These are phyloP conservation scores for Casuarina glauca DNA, from an alignment of 306 rosid species.

Conservation along the genomic window DNA sequence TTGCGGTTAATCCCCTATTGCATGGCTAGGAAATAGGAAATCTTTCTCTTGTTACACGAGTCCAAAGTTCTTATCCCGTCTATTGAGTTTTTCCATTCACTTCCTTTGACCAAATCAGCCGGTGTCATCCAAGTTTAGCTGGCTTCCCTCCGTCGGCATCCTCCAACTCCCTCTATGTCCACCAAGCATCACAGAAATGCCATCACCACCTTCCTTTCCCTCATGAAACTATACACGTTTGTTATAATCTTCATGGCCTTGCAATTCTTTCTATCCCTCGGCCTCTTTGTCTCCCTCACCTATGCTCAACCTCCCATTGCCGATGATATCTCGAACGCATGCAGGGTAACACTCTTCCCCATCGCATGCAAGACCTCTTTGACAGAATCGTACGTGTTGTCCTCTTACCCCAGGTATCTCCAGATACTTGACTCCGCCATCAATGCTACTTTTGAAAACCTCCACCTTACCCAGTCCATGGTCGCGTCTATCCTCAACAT, in stretches of 20 bases:
- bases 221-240: slow-evolving; percentile 32
- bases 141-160: too few species aligned
- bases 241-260: slow-evolving; percentile 62
- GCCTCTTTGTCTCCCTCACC: slow-evolving; percentile 44
- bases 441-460: slow-evolving; percentile 38
- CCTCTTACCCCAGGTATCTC: slow-evolving; percentile 37
- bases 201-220: not conserved
- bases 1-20: too few species aligned
- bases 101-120: too few species aligned
- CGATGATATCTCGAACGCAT: slow-evolving; percentile 42
- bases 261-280: slow-evolving; percentile 36
- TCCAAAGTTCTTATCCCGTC: too few species aligned
- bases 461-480: slow-evolving; percentile 54
- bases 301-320: slow-evolving; percentile 36
- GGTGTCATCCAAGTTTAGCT: too few species aligned
- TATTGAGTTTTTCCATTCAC: too few species aligned
- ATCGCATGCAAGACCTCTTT: slow-evolving; percentile 52
- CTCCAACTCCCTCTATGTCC: not conserved
- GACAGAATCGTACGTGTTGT: slow-evolving; percentile 19
- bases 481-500: slow-evolving; percentile 48
- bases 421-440: slow-evolving; percentile 52
- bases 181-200: slow-evolving; percentile 23
- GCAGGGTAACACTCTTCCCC: slow-evolving; percentile 78
- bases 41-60: too few species aligned
- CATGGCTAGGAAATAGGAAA: too few species aligned